These are phyloP conservation scores for Nannochloris sp. DNA, from an alignment of 139 green algal genomes.

Conservation along the genomic window DNA sequence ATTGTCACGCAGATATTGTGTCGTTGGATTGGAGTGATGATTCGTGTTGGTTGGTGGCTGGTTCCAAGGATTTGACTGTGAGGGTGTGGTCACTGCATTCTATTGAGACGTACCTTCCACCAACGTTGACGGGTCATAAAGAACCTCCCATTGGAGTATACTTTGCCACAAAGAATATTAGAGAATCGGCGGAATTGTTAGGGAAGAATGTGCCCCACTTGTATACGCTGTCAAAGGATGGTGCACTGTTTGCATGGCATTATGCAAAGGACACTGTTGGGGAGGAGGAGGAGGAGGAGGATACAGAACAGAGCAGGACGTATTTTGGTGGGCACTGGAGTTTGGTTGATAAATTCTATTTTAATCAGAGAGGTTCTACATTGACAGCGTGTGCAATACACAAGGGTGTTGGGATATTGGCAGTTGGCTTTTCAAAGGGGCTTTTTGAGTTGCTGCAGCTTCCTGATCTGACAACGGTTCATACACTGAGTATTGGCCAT, in stretches of 20 bases:
- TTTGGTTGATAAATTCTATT: constrained; percentile 73
- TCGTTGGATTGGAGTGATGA: constrained; percentile 77
- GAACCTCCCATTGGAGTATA: constrained; percentile 62
- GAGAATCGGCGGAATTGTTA: constrained; percentile 32
- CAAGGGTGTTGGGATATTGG: constrained; percentile 44
- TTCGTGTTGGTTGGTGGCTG: constrained; percentile 63
- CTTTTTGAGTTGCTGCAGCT: constrained; percentile 86
- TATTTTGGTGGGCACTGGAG: constrained; percentile 58
- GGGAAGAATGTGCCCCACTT: constrained; percentile 40
- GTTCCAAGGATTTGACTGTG: constrained; percentile 69
- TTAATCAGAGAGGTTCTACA: constrained; percentile 44
- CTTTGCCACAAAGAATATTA: constrained; percentile 44
- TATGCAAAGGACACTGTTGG: constrained; percentile 23
- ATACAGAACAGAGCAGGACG: constrained; percentile 5
- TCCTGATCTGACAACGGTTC: constrained; percentile 62
- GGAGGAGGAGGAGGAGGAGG: background rate
- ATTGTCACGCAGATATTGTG: constrained; percentile 74
- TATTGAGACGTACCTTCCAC: constrained; percentile 67
- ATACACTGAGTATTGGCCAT: constrained; percentile 46
- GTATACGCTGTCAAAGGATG: constrained; percentile 75
- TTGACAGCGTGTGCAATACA: constrained; percentile 54
- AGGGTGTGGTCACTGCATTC: constrained; percentile 76
- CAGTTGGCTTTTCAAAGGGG: constrained; percentile 68
- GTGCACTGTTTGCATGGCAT: constrained; percentile 75
- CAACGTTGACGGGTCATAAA: constrained; percentile 74